Conservation (phyloP, 805 yeast genomes). For the Pichia ethanolica region DNA sequence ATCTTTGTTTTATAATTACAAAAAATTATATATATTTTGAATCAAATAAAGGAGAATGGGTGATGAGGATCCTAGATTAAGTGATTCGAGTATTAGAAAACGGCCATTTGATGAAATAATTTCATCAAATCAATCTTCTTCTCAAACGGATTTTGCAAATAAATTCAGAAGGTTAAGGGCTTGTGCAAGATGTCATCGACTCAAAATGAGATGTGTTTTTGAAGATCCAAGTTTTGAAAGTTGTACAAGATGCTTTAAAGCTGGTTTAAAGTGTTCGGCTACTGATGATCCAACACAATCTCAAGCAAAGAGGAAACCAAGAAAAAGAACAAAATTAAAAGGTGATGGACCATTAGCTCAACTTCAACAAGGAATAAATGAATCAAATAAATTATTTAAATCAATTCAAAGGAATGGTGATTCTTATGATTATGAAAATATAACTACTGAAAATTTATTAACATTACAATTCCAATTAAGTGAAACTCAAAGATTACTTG, state of each 20-base stretch:
- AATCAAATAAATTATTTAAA: constrained; percentile 19
- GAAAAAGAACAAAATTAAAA: constrained; percentile 23
- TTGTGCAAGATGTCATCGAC: constrained; percentile 48
- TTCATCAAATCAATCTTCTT: background rate
- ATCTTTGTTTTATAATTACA: too few relatives aligned
- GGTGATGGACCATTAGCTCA: constrained; percentile 22
- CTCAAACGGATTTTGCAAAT: constrained; percentile 29
- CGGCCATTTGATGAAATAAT: constrained; percentile 1
- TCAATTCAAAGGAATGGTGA: constrained; percentile 15
- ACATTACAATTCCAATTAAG: constrained; percentile 25
- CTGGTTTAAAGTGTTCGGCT: constrained; percentile 40
- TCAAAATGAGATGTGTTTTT: constrained; percentile 46
- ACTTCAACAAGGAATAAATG: constrained; percentile 22
- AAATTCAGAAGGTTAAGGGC: constrained; percentile 43
- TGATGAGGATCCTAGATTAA: background rate
- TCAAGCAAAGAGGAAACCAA: constrained; percentile 30
- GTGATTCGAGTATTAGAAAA: background rate
- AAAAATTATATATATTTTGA: too few relatives aligned
- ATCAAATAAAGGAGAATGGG: background rate
- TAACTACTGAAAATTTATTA: constrained; percentile 15
- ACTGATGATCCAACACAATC: constrained; percentile 45
- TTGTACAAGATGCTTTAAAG: constrained; percentile 39
- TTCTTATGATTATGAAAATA: constrained; percentile 13
- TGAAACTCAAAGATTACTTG: constrained; percentile 26
- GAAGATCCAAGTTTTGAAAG: constrained; percentile 37